Conservation (phyloP, 225 moss, liverwort and hornwort species). For the Straminergon stramineum region DNA sequence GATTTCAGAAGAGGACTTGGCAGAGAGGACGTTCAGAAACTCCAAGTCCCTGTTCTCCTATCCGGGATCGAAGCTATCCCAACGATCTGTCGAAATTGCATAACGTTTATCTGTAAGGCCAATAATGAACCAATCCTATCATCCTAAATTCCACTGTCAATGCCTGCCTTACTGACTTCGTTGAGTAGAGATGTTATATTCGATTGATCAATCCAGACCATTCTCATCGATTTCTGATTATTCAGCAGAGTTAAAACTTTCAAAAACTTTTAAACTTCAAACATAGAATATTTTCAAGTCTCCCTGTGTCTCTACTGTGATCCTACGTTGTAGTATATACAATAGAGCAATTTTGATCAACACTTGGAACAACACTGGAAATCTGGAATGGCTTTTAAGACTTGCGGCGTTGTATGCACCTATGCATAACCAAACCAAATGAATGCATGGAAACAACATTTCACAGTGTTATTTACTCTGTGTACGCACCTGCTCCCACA, state of each 20-base stretch:
- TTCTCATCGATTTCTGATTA: not conserved
- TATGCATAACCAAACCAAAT: not conserved
- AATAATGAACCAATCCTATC: not conserved
- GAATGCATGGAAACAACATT: not conserved
- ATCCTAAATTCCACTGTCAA: not conserved
- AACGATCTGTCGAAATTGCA: not conserved
- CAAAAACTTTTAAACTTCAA: not conserved
- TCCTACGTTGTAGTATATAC: not conserved
- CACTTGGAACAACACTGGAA: not conserved
- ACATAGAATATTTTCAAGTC: not conserved
- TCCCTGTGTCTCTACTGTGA: not conserved
- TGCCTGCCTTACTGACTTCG: not conserved
- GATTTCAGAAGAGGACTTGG: conserved; percentile 45
- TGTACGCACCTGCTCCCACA: not conserved
- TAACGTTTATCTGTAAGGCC: not conserved
- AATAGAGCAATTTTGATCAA: not conserved
- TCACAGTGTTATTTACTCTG: not conserved
- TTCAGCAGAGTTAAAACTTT: not conserved
- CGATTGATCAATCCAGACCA: not conserved
- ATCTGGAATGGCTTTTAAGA: not conserved
- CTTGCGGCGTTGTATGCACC: not conserved
- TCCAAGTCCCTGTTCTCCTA: conserved; percentile 65
- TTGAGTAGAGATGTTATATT: not conserved
- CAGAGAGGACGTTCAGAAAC: conserved; percentile 45
- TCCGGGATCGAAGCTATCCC: conserved; percentile 50